phyloP scores from a whole-genome alignment of 106 monocot genomes.

The Phalaenopsis aphrodite region DNA sequence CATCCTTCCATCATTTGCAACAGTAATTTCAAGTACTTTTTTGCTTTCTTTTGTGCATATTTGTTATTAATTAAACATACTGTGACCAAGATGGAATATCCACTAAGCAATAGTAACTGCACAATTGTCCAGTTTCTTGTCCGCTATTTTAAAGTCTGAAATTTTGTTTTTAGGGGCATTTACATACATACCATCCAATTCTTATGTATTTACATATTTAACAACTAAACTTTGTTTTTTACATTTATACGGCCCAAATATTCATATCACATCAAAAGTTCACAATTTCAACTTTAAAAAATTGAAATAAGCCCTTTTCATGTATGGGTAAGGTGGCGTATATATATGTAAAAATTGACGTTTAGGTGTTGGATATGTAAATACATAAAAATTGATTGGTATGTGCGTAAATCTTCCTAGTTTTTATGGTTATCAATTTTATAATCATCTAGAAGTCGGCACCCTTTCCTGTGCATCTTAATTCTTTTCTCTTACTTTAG shows the following conservation, averaged over 20 bases:
- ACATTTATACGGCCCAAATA: too few species aligned
- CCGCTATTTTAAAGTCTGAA: background rate
- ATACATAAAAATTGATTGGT: too few species aligned
- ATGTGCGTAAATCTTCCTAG: too few species aligned
- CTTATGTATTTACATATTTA: too few species aligned
- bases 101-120: background rate
- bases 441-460: background rate
- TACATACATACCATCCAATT: too few species aligned
- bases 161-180: background rate
- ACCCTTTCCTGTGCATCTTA: background rate
- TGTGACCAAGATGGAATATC: background rate
- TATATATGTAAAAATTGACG: too few species aligned
- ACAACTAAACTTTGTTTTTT: too few species aligned
- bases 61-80: background rate
- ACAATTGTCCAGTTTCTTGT: background rate
- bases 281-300: too few species aligned
- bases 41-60: background rate
- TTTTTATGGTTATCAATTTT: background rate
- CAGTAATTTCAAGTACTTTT: conserved; percentile 1
- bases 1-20: background rate
- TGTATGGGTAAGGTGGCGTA: too few species aligned
- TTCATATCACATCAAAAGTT: too few species aligned
- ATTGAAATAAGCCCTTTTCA: too few species aligned
- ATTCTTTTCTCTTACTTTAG: background rate
- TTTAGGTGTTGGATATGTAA: too few species aligned